phyloP scores from a whole-genome alignment of 257 asterid genomes.

The Ophiorrhiza pumila region DNA sequence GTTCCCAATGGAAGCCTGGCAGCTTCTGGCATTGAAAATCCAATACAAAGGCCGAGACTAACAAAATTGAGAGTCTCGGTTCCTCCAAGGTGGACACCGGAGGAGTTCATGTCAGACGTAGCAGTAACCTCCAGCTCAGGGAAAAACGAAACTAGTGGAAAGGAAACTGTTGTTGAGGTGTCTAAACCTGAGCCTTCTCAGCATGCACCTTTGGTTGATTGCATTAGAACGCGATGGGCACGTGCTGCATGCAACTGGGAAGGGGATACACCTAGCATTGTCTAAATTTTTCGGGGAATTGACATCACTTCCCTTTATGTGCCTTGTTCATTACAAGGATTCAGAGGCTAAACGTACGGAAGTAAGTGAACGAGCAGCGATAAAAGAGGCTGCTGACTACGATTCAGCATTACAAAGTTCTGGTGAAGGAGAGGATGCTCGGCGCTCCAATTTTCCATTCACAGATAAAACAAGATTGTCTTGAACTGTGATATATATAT shows the following conservation, averaged over 20 bases:
- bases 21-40: conserved; percentile 41
- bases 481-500: conserved; percentile 20
- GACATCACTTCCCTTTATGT: background rate
- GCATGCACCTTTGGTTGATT: conserved; percentile 89
- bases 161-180: conserved; percentile 38
- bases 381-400: background rate
- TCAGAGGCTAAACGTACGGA: background rate
- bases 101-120: conserved; percentile 69
- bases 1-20: conserved; percentile 45
- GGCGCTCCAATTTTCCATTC: conserved; percentile 6
- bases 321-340: conserved; percentile 5
- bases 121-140: conserved; percentile 32
- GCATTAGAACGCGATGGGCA: conserved; percentile 88
- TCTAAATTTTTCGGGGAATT: conserved; percentile 35
- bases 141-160: conserved; percentile 30
- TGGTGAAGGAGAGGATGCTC: conserved; percentile 1
- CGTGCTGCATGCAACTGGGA: conserved; percentile 89
- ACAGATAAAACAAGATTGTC: background rate
- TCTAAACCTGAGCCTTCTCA: conserved; percentile 63
- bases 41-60: conserved; percentile 77
- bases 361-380: background rate
- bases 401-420: background rate
- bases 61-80: conserved; percentile 82
- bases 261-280: conserved; percentile 94
- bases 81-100: conserved; percentile 97